Evolutionary conservation across 2,329 filamentous ascomycete genomes (phyloP).

Genomic region (Myrmaecium sp.): DNA sequence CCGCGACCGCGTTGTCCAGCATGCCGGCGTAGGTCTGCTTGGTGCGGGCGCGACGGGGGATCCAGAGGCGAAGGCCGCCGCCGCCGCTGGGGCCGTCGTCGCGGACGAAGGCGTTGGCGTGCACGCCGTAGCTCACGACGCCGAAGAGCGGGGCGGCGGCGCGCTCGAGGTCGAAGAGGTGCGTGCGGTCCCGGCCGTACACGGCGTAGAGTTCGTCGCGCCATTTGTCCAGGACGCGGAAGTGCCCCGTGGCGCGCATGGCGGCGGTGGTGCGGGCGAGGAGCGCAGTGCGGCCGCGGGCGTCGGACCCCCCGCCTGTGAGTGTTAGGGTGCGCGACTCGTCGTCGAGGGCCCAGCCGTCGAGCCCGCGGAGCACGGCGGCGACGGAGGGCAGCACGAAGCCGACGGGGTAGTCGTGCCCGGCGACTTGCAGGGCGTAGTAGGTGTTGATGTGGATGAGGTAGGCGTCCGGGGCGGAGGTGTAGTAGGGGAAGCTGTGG

Average conservation of each 20-base stretch:
- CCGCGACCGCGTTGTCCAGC: slow-evolving; percentile 87
- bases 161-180: slow-evolving; percentile 26
- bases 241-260: slow-evolving; percentile 54
- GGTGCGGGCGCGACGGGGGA: slow-evolving; percentile 54
- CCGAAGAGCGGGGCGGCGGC: slow-evolving; percentile 25
- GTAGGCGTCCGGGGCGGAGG: slow-evolving; percentile 40
- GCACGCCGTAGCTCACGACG: slow-evolving; percentile 27
- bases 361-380: slow-evolving; percentile 34
- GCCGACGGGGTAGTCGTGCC: slow-evolving; percentile 43
- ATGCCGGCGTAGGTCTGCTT: slow-evolving; percentile 88
- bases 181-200: slow-evolving; percentile 19
- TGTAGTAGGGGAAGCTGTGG: slow-evolving; percentile 59
- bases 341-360: slow-evolving; percentile 45
- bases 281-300: slow-evolving; percentile 43
- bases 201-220: slow-evolving; percentile 25
- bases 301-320: slow-evolving; percentile 36
- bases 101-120: slow-evolving; percentile 21
- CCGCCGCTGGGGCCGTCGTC: slow-evolving; percentile 11
- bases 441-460: slow-evolving; percentile 35
- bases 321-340: slow-evolving; percentile 45
- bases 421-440: slow-evolving; percentile 50
- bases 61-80: slow-evolving; percentile 61
- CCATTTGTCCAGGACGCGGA: slow-evolving; percentile 46
- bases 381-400: slow-evolving; percentile 46
- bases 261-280: slow-evolving; percentile 42